Evolutionary conservation across 2,329 filamentous ascomycete genomes (phyloP).

Genomic region (Coleophoma eucalyptorum): DNA sequence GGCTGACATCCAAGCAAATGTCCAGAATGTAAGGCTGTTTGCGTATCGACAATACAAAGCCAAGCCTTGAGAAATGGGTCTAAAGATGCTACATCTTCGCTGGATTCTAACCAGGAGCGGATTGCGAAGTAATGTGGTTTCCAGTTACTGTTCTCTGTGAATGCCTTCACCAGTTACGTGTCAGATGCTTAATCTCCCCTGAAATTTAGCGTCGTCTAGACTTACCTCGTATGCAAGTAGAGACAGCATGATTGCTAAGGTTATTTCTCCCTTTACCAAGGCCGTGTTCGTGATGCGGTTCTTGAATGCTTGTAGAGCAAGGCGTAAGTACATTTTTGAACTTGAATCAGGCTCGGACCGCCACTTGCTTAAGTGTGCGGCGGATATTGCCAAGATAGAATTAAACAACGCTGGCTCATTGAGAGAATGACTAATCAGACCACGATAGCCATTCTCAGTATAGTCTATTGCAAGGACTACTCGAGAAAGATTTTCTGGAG

Average conservation of each 20-base stretch:
- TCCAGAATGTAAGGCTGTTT: not conserved
- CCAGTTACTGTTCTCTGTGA: not conserved
- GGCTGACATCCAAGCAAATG: not conserved
- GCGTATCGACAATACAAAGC: not conserved
- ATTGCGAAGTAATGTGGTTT: not conserved
- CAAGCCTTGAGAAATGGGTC: not conserved
- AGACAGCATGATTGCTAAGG: not conserved
- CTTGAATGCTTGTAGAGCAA: not conserved
- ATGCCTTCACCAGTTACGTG: not conserved
- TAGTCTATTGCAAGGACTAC: not conserved
- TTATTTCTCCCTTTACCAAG: not conserved
- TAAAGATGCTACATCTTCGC: not conserved
- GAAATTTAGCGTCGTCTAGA: not conserved
- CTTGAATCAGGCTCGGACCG: not conserved
- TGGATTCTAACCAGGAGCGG: not conserved
- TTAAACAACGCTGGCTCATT: not conserved
- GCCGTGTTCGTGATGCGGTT: not conserved
- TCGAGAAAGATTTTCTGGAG: not conserved
- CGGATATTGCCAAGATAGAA: not conserved
- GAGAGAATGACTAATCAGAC: not conserved
- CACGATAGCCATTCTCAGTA: not conserved
- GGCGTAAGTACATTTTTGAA: not conserved
- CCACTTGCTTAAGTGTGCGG: not conserved
- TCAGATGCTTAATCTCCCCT: not conserved
- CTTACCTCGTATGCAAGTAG: not conserved